Evolutionary conservation across 176 grass and related monocot species (phyloP).

Genomic region (Eragrostis curvula): DNA sequence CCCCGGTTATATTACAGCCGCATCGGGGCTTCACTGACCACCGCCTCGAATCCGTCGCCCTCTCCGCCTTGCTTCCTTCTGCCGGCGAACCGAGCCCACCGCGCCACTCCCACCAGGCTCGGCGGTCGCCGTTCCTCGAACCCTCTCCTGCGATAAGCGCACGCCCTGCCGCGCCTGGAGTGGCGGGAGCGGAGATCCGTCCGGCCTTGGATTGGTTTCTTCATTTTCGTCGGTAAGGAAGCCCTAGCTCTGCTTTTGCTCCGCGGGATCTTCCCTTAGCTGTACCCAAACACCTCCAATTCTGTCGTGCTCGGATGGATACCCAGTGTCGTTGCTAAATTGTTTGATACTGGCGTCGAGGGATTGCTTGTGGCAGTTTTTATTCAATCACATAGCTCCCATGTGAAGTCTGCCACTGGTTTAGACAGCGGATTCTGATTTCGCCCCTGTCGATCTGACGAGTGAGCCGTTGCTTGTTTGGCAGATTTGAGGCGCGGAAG

Average conservation of each 20-base stretch:
- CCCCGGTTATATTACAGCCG: slow-evolving; percentile 19
- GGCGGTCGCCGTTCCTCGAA: background rate
- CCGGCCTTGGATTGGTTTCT: background rate
- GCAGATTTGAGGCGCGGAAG: slow-evolving; percentile 38
- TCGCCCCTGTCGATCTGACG: slow-evolving; percentile 25
- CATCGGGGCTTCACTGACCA: slow-evolving; percentile 20
- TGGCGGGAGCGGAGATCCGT: slow-evolving; percentile 23
- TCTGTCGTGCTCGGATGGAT: background rate
- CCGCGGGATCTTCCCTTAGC: slow-evolving; percentile 11
- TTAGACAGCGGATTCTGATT: background rate
- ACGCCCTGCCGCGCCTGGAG: too few relatives aligned
- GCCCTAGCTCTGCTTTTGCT: slow-evolving; percentile 16
- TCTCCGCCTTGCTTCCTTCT: background rate
- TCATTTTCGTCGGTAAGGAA: slow-evolving; percentile 10
- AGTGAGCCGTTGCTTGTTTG: slow-evolving; percentile 9
- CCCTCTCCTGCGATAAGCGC: background rate
- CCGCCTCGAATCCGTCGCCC: slow-evolving; percentile 40
- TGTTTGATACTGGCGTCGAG: background rate
- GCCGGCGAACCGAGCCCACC: background rate
- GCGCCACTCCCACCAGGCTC: background rate
- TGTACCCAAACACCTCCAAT: background rate
- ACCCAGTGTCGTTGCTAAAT: background rate
- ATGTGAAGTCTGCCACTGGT: background rate
- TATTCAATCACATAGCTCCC: background rate
- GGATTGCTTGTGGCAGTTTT: background rate